A percentile compares a stretch with the other conserved stretches of the same genome.
Conservation (phyloP, 2,329 filamentous ascomycete genomes). For the Clonostachys chloroleuca region DNA sequence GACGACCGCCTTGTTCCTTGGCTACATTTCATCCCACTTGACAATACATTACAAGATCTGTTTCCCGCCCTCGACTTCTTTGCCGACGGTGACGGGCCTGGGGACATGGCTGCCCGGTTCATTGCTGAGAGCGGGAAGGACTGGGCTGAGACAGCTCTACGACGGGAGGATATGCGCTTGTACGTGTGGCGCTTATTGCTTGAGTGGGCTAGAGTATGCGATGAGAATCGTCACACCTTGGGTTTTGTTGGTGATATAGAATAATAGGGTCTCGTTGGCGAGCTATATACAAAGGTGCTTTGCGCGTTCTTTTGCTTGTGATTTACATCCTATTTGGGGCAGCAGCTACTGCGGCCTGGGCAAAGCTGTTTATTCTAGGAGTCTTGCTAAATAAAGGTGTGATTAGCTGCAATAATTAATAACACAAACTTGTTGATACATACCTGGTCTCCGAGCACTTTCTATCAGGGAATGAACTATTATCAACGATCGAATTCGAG, state of each 20-base stretch:
- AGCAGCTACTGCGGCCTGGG: no score
- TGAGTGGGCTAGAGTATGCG: conserved; percentile 49
- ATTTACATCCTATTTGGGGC: no score
- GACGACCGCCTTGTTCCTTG: conserved; percentile 65
- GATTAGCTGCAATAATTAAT: no score
- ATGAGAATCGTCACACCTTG: conserved; percentile 34
- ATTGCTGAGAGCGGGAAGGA: conserved; percentile 55
- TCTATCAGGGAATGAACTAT: no score
- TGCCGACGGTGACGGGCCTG: conserved; percentile 24
- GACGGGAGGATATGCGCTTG: conserved; percentile 62
- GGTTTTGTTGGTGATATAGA: conserved; percentile 37
- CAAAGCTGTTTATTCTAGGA: no score
- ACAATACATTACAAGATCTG: conserved; percentile 63
- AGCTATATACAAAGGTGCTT: no score
- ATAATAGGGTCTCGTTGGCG: no score
- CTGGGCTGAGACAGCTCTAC: conserved; percentile 58
- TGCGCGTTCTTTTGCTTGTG: no score
- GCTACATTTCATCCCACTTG: conserved; percentile 69
- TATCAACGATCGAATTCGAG: no score
- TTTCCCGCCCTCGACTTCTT: conserved; percentile 65
- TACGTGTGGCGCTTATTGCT: conserved; percentile 60
- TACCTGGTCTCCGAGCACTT: no score
- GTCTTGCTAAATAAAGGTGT: no score
- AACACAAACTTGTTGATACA: no score
- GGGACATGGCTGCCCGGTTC: conserved; percentile 50